phyloP scores from a whole-genome alignment of 306 rosid genomes.

The Fragaria ananassa region DNA sequence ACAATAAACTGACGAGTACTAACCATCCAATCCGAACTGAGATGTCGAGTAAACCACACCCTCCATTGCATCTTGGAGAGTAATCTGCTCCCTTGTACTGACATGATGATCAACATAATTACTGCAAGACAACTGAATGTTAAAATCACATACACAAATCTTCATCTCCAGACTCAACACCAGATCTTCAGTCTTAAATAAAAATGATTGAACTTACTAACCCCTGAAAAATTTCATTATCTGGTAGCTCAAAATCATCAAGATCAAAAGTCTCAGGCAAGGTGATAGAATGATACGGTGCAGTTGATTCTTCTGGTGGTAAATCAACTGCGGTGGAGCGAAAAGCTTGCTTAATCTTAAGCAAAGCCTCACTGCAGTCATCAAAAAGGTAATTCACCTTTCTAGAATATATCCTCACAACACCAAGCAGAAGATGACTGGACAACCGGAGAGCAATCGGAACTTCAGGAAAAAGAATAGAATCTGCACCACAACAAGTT shows the following conservation, averaged over 20 bases:
- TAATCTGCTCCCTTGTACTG: slow-evolving; percentile 91
- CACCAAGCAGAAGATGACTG: slow-evolving; percentile 99
- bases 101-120: slow-evolving; percentile 94
- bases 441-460: slow-evolving; percentile 98
- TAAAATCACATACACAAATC: slow-evolving; percentile 22
- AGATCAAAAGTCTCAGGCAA: slow-evolving; percentile 99
- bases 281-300: slow-evolving; percentile 98
- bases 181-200: slow-evolving; percentile 9
- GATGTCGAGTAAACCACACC: slow-evolving; percentile 87
- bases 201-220: slow-evolving; percentile 36
- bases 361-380: slow-evolving; percentile 99
- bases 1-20: slow-evolving; percentile 29
- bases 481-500: slow-evolving; percentile 62
- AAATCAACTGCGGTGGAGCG: slow-evolving; percentile 96
- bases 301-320: slow-evolving; percentile 99
- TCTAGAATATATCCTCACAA: slow-evolving; percentile 97
- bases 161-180: slow-evolving; percentile 20
- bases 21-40: slow-evolving; percentile 98
- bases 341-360: slow-evolving; percentile 98
- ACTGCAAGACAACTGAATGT: slow-evolving; percentile 53
- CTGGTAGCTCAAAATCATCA: slow-evolving; percentile 99
- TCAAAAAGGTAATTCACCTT: slow-evolving; percentile 99
- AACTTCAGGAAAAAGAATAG: slow-evolving; percentile 91
- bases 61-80: slow-evolving; percentile 95
- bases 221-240: slow-evolving; percentile 89